phyloP scores from a whole-genome alignment of 805 yeast species.

The Gaillardinia entomophila region DNA sequence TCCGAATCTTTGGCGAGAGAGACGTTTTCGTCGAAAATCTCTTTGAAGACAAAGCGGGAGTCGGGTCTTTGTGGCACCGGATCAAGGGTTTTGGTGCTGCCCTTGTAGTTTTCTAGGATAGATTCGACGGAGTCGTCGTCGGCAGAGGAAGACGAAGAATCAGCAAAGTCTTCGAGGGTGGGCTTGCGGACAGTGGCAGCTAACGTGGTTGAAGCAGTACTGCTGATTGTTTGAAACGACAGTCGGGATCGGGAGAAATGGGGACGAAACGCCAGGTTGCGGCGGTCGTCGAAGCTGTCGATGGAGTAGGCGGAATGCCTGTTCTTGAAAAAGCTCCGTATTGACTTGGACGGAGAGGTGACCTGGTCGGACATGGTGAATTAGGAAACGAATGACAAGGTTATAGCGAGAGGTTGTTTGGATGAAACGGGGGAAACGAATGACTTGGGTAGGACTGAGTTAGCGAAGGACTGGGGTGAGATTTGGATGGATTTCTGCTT shows the following conservation, averaged over 20 bases:
- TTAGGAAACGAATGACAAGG: not conserved
- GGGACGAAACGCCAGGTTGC: slow-evolving; percentile 12
- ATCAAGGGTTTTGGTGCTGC: slow-evolving; percentile 5
- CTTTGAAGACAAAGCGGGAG: slow-evolving; percentile 18
- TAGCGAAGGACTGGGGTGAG: too few relatives aligned
- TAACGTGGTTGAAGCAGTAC: not conserved
- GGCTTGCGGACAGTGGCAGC: slow-evolving; percentile 2
- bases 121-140: slow-evolving; percentile 22
- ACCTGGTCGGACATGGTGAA: slow-evolving; percentile 2
- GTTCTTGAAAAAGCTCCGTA: slow-evolving; percentile 17
- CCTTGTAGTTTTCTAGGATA: slow-evolving; percentile 23
- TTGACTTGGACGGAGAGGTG: slow-evolving; percentile 21
- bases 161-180: slow-evolving; percentile 33
- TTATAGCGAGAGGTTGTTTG: not conserved
- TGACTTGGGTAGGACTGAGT: not conserved
- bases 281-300: slow-evolving; percentile 18
- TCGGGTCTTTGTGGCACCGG: slow-evolving; percentile 5
- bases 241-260: slow-evolving; percentile 14
- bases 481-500: too few relatives aligned
- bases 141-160: slow-evolving; percentile 19
- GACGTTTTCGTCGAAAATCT: slow-evolving; percentile 19
- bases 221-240: slow-evolving; percentile 3
- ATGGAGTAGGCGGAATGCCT: slow-evolving; percentile 17
- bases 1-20: slow-evolving; percentile 1
- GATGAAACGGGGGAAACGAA: not conserved